Conservation (phyloP, 192 early-diverging fungal species). For the Coemansia sp. region DNA sequence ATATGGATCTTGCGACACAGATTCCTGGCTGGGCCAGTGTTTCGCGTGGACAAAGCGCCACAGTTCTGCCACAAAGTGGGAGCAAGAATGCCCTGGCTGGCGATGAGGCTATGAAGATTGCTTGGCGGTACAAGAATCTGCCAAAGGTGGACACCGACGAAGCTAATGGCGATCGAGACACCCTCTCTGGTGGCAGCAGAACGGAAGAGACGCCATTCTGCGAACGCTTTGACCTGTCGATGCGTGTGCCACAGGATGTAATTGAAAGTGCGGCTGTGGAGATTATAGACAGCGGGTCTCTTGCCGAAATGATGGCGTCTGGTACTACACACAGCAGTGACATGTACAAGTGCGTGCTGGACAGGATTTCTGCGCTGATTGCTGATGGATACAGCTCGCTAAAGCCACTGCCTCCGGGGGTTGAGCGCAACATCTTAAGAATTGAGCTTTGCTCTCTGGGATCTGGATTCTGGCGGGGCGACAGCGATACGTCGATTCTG, state of each 20-base stretch:
- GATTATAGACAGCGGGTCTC: slow-evolving; percentile 47
- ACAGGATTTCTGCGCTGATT: slow-evolving; percentile 60
- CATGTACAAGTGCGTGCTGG: slow-evolving; percentile 43
- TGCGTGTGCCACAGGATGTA: slow-evolving; percentile 61
- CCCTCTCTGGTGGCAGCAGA: neutral
- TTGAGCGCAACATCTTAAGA: slow-evolving; percentile 68
- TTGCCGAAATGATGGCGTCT: slow-evolving; percentile 14
- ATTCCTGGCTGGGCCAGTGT: slow-evolving; percentile 50
- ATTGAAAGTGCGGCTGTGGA: slow-evolving; percentile 60
- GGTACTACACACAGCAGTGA: slow-evolving; percentile 17
- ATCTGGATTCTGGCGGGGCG: slow-evolving; percentile 76
- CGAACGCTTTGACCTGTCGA: slow-evolving; percentile 84
- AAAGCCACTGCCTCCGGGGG: slow-evolving; percentile 23
- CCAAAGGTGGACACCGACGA: slow-evolving; percentile 46
- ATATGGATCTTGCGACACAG: slow-evolving; percentile 57
- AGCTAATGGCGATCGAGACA: neutral
- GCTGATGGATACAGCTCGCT: slow-evolving; percentile 69
- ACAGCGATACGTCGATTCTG: slow-evolving; percentile 56
- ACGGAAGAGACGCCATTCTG: slow-evolving; percentile 64
- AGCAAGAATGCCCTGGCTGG: slow-evolving; percentile 6
- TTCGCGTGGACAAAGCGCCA: neutral
- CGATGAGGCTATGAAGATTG: slow-evolving; percentile 81
- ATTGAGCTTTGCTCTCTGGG: slow-evolving; percentile 81
- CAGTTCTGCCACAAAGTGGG: neutral
- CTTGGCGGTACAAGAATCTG: slow-evolving; percentile 91